phyloP scores from a whole-genome alignment of 2,329 filamentous ascomycete genomes.

The Trichoderma citrinoviride region DNA sequence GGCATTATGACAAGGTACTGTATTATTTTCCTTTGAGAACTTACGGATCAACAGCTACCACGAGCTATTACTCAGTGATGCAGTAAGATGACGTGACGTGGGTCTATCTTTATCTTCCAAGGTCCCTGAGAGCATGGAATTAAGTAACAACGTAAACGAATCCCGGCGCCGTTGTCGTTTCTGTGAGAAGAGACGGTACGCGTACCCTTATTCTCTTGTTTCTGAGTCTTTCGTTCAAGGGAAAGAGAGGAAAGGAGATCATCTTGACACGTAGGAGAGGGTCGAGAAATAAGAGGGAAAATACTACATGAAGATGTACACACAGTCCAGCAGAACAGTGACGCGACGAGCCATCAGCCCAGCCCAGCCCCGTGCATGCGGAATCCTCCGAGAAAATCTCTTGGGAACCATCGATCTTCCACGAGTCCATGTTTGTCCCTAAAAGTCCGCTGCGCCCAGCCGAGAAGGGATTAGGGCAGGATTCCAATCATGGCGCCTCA shows the following conservation, averaged over 20 bases:
- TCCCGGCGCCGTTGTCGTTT: not conserved
- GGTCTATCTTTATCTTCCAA: not conserved
- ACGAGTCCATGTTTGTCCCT: not conserved
- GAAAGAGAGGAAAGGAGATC: too few species aligned
- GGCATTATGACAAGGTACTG: not conserved
- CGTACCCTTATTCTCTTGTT: too few species aligned
- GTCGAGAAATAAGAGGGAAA: not conserved
- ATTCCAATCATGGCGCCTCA: not conserved
- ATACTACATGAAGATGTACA: not conserved
- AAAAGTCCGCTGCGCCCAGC: not conserved
- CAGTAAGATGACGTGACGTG: slow-evolving; percentile 13
- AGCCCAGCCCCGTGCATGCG: not conserved
- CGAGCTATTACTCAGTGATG: slow-evolving; percentile 1
- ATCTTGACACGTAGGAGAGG: not conserved
- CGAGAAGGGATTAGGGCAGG: not conserved
- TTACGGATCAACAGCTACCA: not conserved
- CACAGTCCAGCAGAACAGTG: too few species aligned
- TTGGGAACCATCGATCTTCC: not conserved
- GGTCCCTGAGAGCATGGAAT: not conserved
- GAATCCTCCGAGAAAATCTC: slow-evolving; percentile 8
- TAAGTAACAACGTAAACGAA: not conserved
- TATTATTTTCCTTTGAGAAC: not conserved
- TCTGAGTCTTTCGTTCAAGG: too few species aligned
- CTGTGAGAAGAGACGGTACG: not conserved
- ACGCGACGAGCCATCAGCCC: too few species aligned